A percentile compares a stretch with the other conserved stretches of the same genome.
phyloP scores from a whole-genome alignment of 768 basidiomycete genomes.

The Agaricus sinodeliciosus region DNA sequence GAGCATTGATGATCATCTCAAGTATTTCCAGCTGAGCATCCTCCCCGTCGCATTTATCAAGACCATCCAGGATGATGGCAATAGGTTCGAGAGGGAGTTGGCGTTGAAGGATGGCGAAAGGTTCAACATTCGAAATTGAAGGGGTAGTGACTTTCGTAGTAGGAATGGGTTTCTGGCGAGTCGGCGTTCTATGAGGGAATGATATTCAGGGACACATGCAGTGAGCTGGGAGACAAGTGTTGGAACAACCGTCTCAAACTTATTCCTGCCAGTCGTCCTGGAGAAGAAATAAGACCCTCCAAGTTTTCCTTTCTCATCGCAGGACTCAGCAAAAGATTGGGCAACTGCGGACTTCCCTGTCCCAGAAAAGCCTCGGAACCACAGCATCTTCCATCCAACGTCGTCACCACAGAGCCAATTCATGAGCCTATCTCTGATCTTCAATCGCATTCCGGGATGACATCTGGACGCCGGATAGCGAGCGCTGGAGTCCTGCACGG shows the following conservation, averaged over 20 bases:
- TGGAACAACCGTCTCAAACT: not conserved
- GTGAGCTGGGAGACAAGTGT: not conserved
- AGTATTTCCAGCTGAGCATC: not conserved
- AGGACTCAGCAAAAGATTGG: not conserved
- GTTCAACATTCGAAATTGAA: conserved; percentile 1
- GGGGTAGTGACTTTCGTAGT: not conserved
- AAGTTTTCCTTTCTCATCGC: not conserved
- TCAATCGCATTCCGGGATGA: not conserved
- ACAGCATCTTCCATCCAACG: not conserved
- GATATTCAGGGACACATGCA: not conserved
- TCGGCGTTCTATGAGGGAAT: not conserved
- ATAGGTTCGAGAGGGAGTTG: not conserved
- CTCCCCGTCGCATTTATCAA: conserved; percentile 1
- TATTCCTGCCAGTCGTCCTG: not conserved
- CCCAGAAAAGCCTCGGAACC: conserved; percentile 7
- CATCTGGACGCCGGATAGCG: not conserved
- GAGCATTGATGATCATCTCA: not conserved
- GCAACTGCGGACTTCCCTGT: conserved; percentile 9
- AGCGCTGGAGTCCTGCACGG: not conserved
- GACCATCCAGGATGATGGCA: not conserved
- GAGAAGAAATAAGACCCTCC: conserved; percentile 5
- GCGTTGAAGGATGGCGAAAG: not conserved
- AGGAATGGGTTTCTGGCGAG: not conserved
- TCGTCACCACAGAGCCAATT: not conserved
- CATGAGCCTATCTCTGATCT: not conserved